Base-by-base conservation (phyloP, 2,329 filamentous ascomycete species). In the Colletotrichum somersetense region DNA sequence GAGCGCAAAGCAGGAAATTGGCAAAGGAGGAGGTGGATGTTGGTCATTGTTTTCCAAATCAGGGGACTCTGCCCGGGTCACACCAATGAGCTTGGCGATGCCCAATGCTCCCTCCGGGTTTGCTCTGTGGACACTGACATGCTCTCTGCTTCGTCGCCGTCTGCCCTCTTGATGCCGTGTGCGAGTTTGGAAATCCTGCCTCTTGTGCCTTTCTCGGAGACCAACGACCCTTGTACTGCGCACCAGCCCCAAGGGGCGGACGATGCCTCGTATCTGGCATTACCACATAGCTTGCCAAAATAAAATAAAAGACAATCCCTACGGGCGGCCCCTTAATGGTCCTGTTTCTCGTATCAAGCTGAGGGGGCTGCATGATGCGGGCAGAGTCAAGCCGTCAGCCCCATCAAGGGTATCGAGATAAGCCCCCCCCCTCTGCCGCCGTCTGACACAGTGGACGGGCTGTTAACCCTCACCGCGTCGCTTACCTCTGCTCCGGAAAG, bases 361-460 rank as follows among this genome's bases (percentile, higher is more conserved):
- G 50, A 30, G 16, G 7, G 23, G 7, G 23, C 23, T 65, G 59
- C 59, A 62, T 62, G 44, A 50, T 62, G 44, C 59, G 44, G 59
- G 46, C 44, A 62, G 6, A 62, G 59, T 62, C n/a, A 52, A 16
- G 2, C 35, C 2, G 20, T 40, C n/a, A 40, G 59, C 44, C 44
- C 44, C 59, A 35, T 20, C 46, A 50, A 50, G 58, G 58, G 58
- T 10, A 16, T 42, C 40, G 40, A 40, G 38, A 40, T 40, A 4
- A 3, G 8, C 20, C 20, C 44, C 7, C 44, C 42, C 16, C 10
- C 20, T 3, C 33, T 44, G 30, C 11, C 30, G n/a, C 18, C 46
- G 59, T 65, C 62, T 65, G 50, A 38, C 62, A 40, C 11, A 35
- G 55, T 11, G 11, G 38, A 33, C 16, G 35, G 42, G 38, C 18